Evolutionary conservation across 2,329 filamentous ascomycete genomes (phyloP).

Genomic region (Lasiodiplodia gonubiensis): DNA sequence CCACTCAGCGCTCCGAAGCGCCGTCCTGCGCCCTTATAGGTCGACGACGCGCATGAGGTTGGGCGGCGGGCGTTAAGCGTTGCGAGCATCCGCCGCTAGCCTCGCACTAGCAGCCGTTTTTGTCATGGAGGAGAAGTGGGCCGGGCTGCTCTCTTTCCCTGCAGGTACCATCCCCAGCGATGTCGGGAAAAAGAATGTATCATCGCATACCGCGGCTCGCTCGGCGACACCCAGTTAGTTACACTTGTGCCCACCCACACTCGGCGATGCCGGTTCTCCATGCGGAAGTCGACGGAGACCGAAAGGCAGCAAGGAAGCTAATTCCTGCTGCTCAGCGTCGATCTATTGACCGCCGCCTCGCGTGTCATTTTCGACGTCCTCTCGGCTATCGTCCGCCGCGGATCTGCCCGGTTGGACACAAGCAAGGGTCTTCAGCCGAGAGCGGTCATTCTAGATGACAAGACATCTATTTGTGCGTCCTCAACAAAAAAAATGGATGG

Average conservation of each 20-base stretch:
- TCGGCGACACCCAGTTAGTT: background rate
- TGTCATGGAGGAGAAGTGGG: background rate
- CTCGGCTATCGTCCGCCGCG: conserved; percentile 18
- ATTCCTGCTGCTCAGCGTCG: background rate
- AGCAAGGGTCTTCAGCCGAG: background rate
- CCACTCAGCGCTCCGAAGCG: background rate
- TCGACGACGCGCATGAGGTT: background rate
- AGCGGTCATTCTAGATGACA: background rate
- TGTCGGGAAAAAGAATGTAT: background rate
- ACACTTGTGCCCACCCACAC: background rate
- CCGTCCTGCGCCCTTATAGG: background rate
- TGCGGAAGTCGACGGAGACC: too few species aligned
- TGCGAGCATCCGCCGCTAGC: background rate
- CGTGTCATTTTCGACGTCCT: background rate
- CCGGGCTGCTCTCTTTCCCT: background rate
- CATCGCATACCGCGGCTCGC: background rate
- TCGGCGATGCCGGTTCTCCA: background rate
- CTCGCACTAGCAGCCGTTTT: background rate
- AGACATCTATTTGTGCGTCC: background rate
- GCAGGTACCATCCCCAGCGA: background rate
- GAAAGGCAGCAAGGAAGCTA: background rate
- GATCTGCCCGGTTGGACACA: conserved; percentile 4
- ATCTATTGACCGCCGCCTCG: background rate
- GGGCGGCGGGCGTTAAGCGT: background rate
- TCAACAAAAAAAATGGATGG: background rate